phyloP scores from a whole-genome alignment of 1,139 yeast genomes.

The Hansenula sp. region DNA sequence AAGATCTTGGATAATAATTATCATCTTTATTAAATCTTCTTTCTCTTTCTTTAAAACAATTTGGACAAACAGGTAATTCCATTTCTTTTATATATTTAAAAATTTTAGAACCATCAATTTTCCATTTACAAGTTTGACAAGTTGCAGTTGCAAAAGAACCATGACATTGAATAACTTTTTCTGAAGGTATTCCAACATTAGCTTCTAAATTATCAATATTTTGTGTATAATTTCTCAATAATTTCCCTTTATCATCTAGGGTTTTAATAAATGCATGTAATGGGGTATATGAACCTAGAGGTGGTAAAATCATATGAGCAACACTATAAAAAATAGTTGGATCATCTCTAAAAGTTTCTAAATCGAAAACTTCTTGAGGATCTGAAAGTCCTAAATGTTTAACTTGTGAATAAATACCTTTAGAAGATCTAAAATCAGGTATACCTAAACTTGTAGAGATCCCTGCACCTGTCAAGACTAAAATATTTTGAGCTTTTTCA shows the following conservation, averaged over 20 bases:
- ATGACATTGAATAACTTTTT: slow-evolving; percentile 85
- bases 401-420: slow-evolving; percentile 79
- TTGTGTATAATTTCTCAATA: slow-evolving; percentile 87
- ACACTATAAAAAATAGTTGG: slow-evolving; percentile 83
- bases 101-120: slow-evolving; percentile 64
- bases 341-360: slow-evolving; percentile 66
- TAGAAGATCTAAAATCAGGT: slow-evolving; percentile 89
- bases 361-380: slow-evolving; percentile 92
- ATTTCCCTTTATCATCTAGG: slow-evolving; percentile 72
- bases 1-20: slow-evolving; percentile 34
- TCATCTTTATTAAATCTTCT: slow-evolving; percentile 24
- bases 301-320: slow-evolving; percentile 86
- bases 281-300: slow-evolving; percentile 70
- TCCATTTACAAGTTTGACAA: slow-evolving; percentile 72
- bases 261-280: slow-evolving; percentile 78
- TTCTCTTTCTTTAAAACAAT: slow-evolving; percentile 48
- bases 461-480: slow-evolving; percentile 94
- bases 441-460: slow-evolving; percentile 90
- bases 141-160: slow-evolving; percentile 94
- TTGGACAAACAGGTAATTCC: slow-evolving; percentile 69
- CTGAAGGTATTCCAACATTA: slow-evolving; percentile 69
- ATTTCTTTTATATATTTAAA: slow-evolving; percentile 56
- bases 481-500: slow-evolving; percentile 50
- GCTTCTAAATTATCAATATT: slow-evolving; percentile 91
- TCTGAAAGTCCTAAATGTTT: slow-evolving; percentile 71